Base-by-base conservation (phyloP, 768 basidiomycete species). In the Tricholoma hemisulphureum region DNA sequence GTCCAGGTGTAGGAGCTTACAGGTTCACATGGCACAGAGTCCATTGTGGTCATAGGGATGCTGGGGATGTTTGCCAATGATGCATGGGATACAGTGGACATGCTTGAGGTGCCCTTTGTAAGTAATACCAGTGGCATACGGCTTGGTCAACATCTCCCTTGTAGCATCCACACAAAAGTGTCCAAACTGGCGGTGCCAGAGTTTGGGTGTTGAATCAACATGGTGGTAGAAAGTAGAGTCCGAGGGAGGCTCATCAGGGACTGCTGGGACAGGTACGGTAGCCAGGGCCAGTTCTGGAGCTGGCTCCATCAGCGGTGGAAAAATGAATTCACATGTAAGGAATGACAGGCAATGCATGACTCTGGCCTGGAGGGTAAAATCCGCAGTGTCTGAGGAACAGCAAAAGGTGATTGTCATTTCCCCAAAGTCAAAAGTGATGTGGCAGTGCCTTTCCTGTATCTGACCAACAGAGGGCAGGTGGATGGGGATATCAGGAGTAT, bases 181-280 rank as follows among this genome's bases (percentile, higher is more conserved):
- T n/a, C n/a, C 69, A 34, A 69, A 58, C 3, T 61, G 57, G n/a
- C 62, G 41, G 52, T 71, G 72, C 68, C 67, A 71, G 0, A 68
- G 58, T 10, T n/a, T n/a, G n/a, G n/a, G n/a, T n/a, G n/a, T n/a
- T n/a, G n/a, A n/a, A n/a, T n/a, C n/a, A n/a, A n/a, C n/a, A n/a
- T n/a, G n/a, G n/a, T n/a, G n/a, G n/a, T n/a, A n/a, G n/a, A n/a
- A n/a, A n/a, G n/a, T n/a, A n/a, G n/a, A n/a, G n/a, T n/a, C n/a
- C n/a, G n/a, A n/a, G n/a, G n/a, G n/a, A n/a, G n/a, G n/a, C n/a
- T n/a, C n/a, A n/a, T n/a, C n/a, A n/a, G n/a, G n/a, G n/a, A n/a
- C n/a, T n/a, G n/a, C n/a, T n/a, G n/a, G n/a, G 4, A 13, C 9
- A 34, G 32, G 14, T 3, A 13, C 4, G 3, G 10, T n/a, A n/a